phyloP scores from a whole-genome alignment of 1,139 yeast genomes.

The Geotrichum carabidarum region DNA sequence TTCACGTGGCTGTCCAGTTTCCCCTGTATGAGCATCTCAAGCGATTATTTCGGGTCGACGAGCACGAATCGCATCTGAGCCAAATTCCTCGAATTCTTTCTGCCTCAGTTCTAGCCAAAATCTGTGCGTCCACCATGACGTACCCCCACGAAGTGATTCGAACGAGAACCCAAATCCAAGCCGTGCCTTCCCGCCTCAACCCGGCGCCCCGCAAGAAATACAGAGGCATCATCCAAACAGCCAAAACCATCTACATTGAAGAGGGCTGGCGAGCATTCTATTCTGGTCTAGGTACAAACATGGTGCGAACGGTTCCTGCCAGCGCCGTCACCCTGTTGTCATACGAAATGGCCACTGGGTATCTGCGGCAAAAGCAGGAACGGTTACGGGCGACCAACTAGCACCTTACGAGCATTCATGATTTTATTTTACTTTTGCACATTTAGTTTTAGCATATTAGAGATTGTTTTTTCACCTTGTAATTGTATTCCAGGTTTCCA shows the following conservation, averaged over 20 bases:
- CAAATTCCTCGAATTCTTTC: slow-evolving; percentile 44
- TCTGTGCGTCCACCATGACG: slow-evolving; percentile 83
- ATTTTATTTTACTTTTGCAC: neutral
- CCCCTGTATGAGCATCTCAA: slow-evolving; percentile 90
- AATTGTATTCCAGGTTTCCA: no score
- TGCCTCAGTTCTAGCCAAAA: slow-evolving; percentile 79
- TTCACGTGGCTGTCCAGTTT: slow-evolving; percentile 95
- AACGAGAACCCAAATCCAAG: slow-evolving; percentile 73
- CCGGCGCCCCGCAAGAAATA: slow-evolving; percentile 31
- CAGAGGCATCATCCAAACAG: slow-evolving; percentile 44
- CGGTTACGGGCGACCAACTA: no score
- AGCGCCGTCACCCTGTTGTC: slow-evolving; percentile 90
- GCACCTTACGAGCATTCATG: neutral
- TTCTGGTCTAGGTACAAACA: slow-evolving; percentile 81
- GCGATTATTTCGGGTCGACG: slow-evolving; percentile 38
- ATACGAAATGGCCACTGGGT: slow-evolving; percentile 76
- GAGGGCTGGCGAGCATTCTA: slow-evolving; percentile 85
- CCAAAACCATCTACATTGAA: slow-evolving; percentile 50
- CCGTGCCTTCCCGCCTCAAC: slow-evolving; percentile 21
- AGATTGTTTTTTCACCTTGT: no score
- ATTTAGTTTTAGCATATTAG: no score
- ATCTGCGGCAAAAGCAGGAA: slow-evolving; percentile 35
- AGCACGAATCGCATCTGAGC: slow-evolving; percentile 14
- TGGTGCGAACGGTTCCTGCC: slow-evolving; percentile 90
- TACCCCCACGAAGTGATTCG: slow-evolving; percentile 95